These are phyloP conservation scores for Suzukiozyma palmioleophila DNA, from an alignment of 1,139 yeast genomes.

Conservation along the genomic window DNA sequence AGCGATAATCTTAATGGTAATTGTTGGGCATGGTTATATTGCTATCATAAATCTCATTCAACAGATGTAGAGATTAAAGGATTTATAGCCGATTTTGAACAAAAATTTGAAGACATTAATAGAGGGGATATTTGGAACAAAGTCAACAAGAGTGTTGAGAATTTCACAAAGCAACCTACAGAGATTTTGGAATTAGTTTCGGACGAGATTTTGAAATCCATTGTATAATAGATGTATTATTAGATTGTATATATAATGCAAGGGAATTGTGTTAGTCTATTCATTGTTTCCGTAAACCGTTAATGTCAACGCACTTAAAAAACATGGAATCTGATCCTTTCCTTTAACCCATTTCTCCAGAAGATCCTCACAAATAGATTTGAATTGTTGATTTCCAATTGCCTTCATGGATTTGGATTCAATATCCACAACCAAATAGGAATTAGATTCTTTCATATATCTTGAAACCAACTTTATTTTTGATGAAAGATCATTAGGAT, in stretches of 20 bases:
- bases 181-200: slow-evolving; percentile 34
- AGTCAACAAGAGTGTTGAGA: slow-evolving; percentile 39
- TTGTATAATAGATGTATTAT: background rate
- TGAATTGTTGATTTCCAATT: slow-evolving; percentile 41
- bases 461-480: slow-evolving; percentile 62
- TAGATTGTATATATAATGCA: background rate
- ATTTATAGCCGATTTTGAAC: slow-evolving; percentile 23
- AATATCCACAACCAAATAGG: slow-evolving; percentile 37
- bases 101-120: slow-evolving; percentile 43
- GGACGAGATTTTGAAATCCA: slow-evolving; percentile 7
- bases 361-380: slow-evolving; percentile 50
- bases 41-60: slow-evolving; percentile 27
- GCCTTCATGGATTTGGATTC: slow-evolving; percentile 36
- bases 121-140: slow-evolving; percentile 58
- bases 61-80: slow-evolving; percentile 13
- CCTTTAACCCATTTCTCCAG: slow-evolving; percentile 66
- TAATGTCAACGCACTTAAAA: slow-evolving; percentile 70
- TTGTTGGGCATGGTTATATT: slow-evolving; percentile 67
- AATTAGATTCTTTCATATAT: slow-evolving; percentile 28
- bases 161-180: slow-evolving; percentile 29
- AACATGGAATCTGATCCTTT: slow-evolving; percentile 71
- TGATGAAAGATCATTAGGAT: slow-evolving; percentile 43
- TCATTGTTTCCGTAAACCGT: slow-evolving; percentile 48
- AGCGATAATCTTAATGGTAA: slow-evolving; percentile 66
- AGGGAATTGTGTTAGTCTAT: slow-evolving; percentile 1